Evolutionary conservation across 2,329 filamentous ascomycete genomes (phyloP).

Genomic region (Blastomyces gilchristii): DNA sequence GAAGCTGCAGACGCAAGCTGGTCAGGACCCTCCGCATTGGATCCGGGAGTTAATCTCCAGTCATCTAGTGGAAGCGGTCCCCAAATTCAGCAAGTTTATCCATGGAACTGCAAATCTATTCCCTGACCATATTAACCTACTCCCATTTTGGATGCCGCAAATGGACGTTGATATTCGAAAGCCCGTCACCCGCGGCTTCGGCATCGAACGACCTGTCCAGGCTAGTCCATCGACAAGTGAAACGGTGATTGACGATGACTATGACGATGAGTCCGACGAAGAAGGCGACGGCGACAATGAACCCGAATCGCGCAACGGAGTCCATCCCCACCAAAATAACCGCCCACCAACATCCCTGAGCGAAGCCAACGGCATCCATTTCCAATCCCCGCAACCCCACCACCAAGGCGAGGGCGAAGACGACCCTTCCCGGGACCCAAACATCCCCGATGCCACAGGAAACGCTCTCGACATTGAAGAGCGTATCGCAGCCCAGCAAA

Average conservation of each 20-base stretch:
- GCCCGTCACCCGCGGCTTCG: conserved; percentile 76
- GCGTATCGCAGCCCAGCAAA: conserved; percentile 57
- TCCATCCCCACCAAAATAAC: conserved; percentile 17
- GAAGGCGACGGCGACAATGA: conserved; percentile 40
- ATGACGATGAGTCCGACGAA: conserved; percentile 59
- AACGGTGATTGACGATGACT: conserved; percentile 61
- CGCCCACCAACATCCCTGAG: conserved; percentile 10
- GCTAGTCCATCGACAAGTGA: conserved; percentile 69
- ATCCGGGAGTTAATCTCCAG: conserved; percentile 86
- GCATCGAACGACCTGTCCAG: conserved; percentile 69
- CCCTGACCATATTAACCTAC: conserved; percentile 72
- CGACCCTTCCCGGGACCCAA: conserved; percentile 39
- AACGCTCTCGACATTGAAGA: conserved; percentile 66
- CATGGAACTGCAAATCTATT: conserved; percentile 86
- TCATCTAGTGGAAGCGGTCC: conserved; percentile 95
- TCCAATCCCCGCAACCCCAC: conserved; percentile 7
- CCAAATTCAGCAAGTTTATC: conserved; percentile 99
- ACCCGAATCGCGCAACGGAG: conserved; percentile 3
- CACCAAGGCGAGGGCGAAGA: conserved; percentile 14
- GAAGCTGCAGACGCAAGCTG: conserved; percentile 91
- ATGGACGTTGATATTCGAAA: conserved; percentile 98
- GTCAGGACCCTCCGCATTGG: conserved; percentile 93
- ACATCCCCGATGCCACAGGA: conserved; percentile 38
- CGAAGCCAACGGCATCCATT: neutral
- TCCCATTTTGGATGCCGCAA: conserved; percentile 96